A percentile compares a stretch with the other conserved stretches of the same genome.
These are phyloP conservation scores for Citrus hindsii DNA, from an alignment of 345 rosid genomes.

Conservation along the genomic window DNA sequence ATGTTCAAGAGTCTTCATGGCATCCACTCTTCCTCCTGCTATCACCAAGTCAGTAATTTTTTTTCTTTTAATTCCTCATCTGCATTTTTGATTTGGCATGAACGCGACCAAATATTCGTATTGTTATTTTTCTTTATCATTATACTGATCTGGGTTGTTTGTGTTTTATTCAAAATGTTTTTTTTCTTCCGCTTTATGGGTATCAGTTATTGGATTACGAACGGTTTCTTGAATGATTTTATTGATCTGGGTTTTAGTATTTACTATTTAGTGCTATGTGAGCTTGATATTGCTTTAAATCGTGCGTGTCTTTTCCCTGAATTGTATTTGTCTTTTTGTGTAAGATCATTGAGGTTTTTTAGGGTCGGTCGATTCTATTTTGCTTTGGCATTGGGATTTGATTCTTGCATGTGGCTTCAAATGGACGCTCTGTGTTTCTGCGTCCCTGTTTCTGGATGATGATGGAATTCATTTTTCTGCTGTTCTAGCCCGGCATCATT, in stretches of 20 bases:
- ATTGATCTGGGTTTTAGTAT: slow-evolving; percentile 1
- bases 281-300: neutral
- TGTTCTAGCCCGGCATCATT: neutral
- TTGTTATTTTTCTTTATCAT: neutral
- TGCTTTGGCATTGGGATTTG: neutral
- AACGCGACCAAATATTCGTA: neutral
- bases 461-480: neutral
- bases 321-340: neutral
- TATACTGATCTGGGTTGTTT: slow-evolving; percentile 2
- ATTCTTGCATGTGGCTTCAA: slow-evolving; percentile 1
- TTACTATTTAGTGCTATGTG: neutral
- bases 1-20: slow-evolving; percentile 47
- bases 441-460: neutral
- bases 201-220: neutral
- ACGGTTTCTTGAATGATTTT: neutral
- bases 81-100: neutral
- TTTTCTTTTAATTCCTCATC: neutral
- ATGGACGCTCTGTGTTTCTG: neutral
- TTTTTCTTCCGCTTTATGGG: neutral
- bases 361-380: neutral
- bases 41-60: slow-evolving; percentile 31
- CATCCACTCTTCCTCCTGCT: slow-evolving; percentile 38
- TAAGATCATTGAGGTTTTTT: neutral
- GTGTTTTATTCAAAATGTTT: slow-evolving; percentile 8
- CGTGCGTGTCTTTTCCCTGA: neutral